Evolutionary conservation across 2,329 filamentous ascomycete genomes (phyloP).

Genomic region (Xenoacremonium recifei): DNA sequence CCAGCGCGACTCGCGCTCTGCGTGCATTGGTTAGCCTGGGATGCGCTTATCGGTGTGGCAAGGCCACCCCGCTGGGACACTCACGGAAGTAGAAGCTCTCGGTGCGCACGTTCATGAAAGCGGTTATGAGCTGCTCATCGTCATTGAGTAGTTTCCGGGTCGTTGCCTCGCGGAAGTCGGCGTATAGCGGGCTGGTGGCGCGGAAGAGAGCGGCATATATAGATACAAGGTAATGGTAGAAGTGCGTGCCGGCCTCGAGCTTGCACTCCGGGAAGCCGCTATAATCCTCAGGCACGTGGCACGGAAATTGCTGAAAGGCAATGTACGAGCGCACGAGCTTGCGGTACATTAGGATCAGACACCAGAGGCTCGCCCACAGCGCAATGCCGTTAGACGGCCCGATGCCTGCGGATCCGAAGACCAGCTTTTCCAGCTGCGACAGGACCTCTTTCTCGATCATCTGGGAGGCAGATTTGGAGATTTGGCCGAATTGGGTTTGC

Average conservation of each 20-base stretch:
- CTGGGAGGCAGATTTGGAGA: conserved; percentile 26
- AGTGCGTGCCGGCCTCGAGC: conserved; percentile 25
- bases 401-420: conserved; percentile 23
- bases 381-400: conserved; percentile 23
- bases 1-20: conserved; percentile 26
- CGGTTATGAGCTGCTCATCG: conserved; percentile 20
- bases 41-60: neutral
- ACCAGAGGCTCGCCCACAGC: conserved; percentile 27
- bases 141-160: conserved; percentile 22
- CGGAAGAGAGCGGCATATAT: conserved; percentile 27
- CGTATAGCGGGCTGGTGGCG: conserved; percentile 26
- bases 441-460: conserved; percentile 26
- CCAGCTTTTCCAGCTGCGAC: conserved; percentile 20
- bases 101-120: conserved; percentile 26
- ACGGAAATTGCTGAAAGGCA: conserved; percentile 27
- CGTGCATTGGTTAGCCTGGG: neutral
- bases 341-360: conserved; percentile 27
- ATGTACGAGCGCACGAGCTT: conserved; percentile 27
- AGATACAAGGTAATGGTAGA: conserved; percentile 28
- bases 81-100: conserved; percentile 29
- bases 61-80: conserved; percentile 4
- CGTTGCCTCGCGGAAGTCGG: conserved; percentile 21
- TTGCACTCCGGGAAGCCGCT: conserved; percentile 27
- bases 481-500: conserved; percentile 28
- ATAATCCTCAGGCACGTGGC: conserved; percentile 28